Evolutionary conservation across 2,329 filamentous ascomycete genomes (phyloP), one percentile per base, ranked within the genome.

Genomic region (Aspergillus oerlinghausenensis): DNA sequence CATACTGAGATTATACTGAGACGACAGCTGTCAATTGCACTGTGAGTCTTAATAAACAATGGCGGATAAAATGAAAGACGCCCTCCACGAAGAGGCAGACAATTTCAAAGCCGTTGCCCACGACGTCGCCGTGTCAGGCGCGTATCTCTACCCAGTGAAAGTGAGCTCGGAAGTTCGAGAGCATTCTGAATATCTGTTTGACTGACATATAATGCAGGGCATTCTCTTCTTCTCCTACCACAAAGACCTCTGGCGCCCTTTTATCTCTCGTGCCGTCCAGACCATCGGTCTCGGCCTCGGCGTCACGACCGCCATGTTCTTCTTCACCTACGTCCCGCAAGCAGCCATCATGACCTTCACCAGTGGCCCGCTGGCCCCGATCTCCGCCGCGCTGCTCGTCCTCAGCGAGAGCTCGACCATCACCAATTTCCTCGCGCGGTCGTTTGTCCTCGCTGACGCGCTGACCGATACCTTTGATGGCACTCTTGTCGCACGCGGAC

Each of bases 401-500:
- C 78, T 82, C 55, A 77, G 79, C 70, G 86, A 88, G 77, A 82
- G 79, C 58, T 76, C 78, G 1, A 75, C 77, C 1, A 73, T 82
- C 47, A 77, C 77, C 40, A 77, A 75, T 49, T 70, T 84, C 32
- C 69, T 87, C n/a, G 79, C 81, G 48, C 85, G 87, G 65, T 87
- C 83, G 45, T 93, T 91, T 70, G 75, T 96, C 40, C 83, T 96
- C 48, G 86, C 90, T 62, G 90, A 95, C 60, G 88, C 90, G 0
- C 79, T 97, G 35, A 80, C 94, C 26, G 92, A 97, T 71, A 93
- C 90, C 0, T 97, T 97, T 70, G 93, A 97, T 69, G 91, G 88
- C 19, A 81, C 81, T 9, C 77, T 88, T 2, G 64, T 88, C 2
- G 77, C 79, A 3, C 77, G 79, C 51, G 79, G 81, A 7, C 77